phyloP scores from a whole-genome alignment of 305 asterid species.

The Solanum hybrid region DNA sequence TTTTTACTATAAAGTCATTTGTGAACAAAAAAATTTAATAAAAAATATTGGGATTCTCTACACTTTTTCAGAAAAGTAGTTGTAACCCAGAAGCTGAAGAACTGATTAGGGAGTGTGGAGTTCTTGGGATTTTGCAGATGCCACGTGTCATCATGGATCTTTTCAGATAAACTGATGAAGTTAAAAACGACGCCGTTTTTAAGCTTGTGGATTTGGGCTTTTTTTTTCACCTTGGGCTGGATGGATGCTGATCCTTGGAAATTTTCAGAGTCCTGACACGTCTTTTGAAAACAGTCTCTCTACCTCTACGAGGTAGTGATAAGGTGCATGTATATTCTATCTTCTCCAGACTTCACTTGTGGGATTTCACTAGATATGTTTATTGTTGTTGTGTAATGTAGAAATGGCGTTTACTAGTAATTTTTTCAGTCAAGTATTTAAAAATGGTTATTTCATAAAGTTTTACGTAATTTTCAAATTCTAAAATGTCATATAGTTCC shows the following conservation, averaged over 20 bases:
- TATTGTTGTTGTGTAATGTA: too few relatives aligned
- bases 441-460: neutral
- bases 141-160: neutral
- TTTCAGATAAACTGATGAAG: neutral
- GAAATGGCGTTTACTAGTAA: neutral
- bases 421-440: neutral
- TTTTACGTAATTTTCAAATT: too few relatives aligned
- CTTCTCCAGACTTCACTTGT: too few relatives aligned
- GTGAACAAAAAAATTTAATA: neutral
- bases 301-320: rapidly evolving
- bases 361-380: too few relatives aligned
- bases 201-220: neutral
- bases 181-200: neutral
- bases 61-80: neutral
- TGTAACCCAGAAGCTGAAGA: neutral
- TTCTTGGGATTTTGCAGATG: neutral
- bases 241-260: neutral
- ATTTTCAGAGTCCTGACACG: neutral
- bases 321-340: rapidly evolving
- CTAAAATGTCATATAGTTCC: neutral
- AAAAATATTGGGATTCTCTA: neutral
- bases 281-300: neutral
- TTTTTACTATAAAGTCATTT: neutral
- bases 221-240: neutral
- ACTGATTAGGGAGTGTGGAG: constrained; percentile 1